Percentiles rank a stretch among this genome's conserved stretches.
These are phyloP conservation scores for Macrolepiota fuliginosa DNA, from an alignment of 768 basidiomycete species.

Conservation along the genomic window DNA sequence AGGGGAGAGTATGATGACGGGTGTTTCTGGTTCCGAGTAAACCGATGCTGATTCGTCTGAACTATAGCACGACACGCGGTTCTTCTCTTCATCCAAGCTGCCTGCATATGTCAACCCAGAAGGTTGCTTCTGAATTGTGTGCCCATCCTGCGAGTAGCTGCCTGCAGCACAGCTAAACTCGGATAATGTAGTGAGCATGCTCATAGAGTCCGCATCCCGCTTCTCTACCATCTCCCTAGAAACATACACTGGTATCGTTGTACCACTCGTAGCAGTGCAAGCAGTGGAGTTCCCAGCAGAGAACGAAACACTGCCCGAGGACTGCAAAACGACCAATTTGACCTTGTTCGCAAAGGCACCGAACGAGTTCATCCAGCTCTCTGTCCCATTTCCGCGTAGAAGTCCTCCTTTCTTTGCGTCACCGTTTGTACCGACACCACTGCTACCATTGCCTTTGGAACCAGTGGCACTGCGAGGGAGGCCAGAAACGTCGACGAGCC, in stretches of 20 bases:
- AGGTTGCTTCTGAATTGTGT: neutral
- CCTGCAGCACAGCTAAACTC: slow-evolving; percentile 9
- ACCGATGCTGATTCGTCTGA: neutral
- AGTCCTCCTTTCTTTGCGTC: neutral
- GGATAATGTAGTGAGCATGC: slow-evolving; percentile 20
- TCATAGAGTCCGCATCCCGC: slow-evolving; percentile 20
- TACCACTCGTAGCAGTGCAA: neutral
- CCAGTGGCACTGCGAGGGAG: neutral
- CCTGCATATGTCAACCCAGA: neutral
- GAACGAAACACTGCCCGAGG: neutral
- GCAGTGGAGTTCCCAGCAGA: neutral
- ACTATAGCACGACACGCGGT: neutral
- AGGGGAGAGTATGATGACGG: neutral
- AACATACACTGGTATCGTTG: slow-evolving; percentile 21
- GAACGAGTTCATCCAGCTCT: slow-evolving; percentile 2
- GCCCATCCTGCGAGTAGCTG: neutral
- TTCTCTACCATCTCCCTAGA: slow-evolving; percentile 25
- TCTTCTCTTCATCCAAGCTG: slow-evolving; percentile 1
- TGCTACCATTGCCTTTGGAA: neutral
- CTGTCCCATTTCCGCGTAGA: neutral
- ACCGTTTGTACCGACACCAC: neutral
- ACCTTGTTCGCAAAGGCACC: slow-evolving; percentile 48
- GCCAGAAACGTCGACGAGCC: neutral
- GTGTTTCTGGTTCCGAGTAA: neutral
- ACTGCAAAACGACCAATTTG: slow-evolving; percentile 16